Base-by-base conservation (phyloP, 2,329 filamentous ascomycete species). In the Chaetomium strumarium region DNA sequence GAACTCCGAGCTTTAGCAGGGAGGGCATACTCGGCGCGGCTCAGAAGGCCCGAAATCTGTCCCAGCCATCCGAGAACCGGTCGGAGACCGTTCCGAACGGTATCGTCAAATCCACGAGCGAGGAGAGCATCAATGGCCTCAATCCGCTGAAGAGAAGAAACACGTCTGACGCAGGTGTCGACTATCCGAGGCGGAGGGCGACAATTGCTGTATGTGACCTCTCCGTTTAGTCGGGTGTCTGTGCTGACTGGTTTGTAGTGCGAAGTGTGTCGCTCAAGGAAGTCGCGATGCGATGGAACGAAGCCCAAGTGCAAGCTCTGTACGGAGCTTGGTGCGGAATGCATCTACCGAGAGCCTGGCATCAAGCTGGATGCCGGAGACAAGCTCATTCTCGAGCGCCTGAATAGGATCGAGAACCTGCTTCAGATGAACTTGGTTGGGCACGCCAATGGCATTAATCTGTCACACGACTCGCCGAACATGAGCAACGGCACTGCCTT, bases 301-400 rank as follows among this genome's bases (percentile, higher is more conserved):
- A 84, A 88, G 60, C 88, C 88, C 41, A 92, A 90, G 68, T 93
- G 88, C 72, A 86, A 89, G 68, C 81, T 93, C 34, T 93, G 88
- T 70, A 83, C 85, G 10, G 88, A 92, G 66, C 75, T 92, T 38
- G 86, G 88, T 50, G 88, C 87, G 41, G 86, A 92, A 58, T 93
- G 88, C 68, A 79, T 91, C 59, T 93, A 93, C 68, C 81, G 88
- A 58, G 88, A 93, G 66, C 88, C 88, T 7, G 88, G 88, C 2
- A 88, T 92, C 73, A 93, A 93, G 70, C 79, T 93, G 10, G 88
- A 93, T 66, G 87, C 88, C 34, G 88, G 88, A 59, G 88, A 92
- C 73, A 92, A 91, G 71, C 75, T 93, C 52, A 93, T 93, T 56
- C 72, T 93, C 36, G 88, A 92, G 66, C 84, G 86, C 51, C 75